Conservation (phyloP, 768 basidiomycete species). For the Strobilomyces confusus region DNA sequence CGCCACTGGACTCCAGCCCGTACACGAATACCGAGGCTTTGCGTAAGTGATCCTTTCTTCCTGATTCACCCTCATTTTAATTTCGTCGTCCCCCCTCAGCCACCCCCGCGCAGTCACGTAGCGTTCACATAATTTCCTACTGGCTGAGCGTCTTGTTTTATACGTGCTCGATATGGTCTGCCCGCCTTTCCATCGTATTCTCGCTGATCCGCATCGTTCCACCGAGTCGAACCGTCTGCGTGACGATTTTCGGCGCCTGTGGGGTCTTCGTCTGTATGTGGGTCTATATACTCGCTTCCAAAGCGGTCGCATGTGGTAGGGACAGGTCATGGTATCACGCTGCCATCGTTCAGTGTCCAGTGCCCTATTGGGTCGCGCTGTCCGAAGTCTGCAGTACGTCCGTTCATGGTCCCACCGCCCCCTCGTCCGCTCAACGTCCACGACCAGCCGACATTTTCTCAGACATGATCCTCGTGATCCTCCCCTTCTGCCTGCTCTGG, state of each 20-base stretch:
- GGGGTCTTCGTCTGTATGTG: constrained; percentile 18
- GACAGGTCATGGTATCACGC: constrained; percentile 36
- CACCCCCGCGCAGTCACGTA: constrained; percentile 11
- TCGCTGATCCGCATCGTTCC: constrained; percentile 26
- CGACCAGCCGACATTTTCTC: constrained; percentile 44
- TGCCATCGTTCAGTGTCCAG: constrained; percentile 37
- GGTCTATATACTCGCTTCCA: constrained; percentile 15
- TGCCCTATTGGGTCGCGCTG: constrained; percentile 45
- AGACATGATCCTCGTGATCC: constrained; percentile 41
- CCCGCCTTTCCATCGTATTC: constrained; percentile 23
- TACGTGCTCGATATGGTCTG: constrained; percentile 26
- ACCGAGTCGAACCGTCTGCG: constrained; percentile 7
- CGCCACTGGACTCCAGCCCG: constrained; percentile 26
- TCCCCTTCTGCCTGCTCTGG: constrained; percentile 44
- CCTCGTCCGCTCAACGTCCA: neutral
- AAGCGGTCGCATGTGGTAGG: constrained; percentile 41
- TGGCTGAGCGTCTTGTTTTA: constrained; percentile 21
- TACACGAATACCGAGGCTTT: constrained; percentile 6
- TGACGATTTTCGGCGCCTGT: neutral
- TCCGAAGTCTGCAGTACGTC: constrained; percentile 51
- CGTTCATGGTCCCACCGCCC: neutral
- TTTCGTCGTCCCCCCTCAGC: constrained; percentile 25
- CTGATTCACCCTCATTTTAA: neutral
- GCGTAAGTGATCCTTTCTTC: constrained; percentile 10
- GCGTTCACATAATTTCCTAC: constrained; percentile 14